Percentiles rank a stretch among this genome's conserved stretches.
phyloP scores from a whole-genome alignment of 805 yeast species.

The Wickerhamomyces sydowiorum region DNA sequence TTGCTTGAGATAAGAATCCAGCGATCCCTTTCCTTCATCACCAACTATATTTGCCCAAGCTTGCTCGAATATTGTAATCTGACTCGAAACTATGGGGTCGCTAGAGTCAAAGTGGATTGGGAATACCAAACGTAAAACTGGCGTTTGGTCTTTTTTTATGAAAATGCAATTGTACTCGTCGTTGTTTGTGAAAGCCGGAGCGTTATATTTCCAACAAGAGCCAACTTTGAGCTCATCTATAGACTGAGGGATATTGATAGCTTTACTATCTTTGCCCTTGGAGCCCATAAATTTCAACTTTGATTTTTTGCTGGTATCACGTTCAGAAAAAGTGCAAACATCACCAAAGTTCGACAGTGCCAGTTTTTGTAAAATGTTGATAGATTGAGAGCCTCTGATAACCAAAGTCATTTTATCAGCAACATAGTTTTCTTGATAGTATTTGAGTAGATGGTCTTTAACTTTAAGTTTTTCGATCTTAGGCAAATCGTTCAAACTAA shows the following conservation, averaged over 20 bases:
- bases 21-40: conserved; percentile 49
- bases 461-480: conserved; percentile 29
- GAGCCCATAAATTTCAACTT: conserved; percentile 5
- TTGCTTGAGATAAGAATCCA: conserved; percentile 34
- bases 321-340: conserved; percentile 15
- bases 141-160: conserved; percentile 30
- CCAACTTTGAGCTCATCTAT: conserved; percentile 12
- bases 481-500: conserved; percentile 38
- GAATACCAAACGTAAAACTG: conserved; percentile 40
- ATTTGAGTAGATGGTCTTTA: conserved; percentile 29
- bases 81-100: conserved; percentile 11
- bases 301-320: conserved; percentile 5
- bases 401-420: conserved; percentile 53
- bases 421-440: conserved; percentile 35
- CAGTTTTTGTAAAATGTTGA: conserved; percentile 48
- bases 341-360: conserved; percentile 39
- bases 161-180: conserved; percentile 27
- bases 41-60: conserved; percentile 59
- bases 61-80: conserved; percentile 26
- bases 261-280: background rate
- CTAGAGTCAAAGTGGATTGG: conserved; percentile 25
- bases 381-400: conserved; percentile 60
- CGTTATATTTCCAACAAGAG: conserved; percentile 11
- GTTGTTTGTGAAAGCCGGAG: conserved; percentile 19
- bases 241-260: background rate